Evolutionary conservation across 1,284 basidiomycete species (phyloP), one percentile per base, ranked within the genome.

Genomic region (Melampsora larici-populina): DNA sequence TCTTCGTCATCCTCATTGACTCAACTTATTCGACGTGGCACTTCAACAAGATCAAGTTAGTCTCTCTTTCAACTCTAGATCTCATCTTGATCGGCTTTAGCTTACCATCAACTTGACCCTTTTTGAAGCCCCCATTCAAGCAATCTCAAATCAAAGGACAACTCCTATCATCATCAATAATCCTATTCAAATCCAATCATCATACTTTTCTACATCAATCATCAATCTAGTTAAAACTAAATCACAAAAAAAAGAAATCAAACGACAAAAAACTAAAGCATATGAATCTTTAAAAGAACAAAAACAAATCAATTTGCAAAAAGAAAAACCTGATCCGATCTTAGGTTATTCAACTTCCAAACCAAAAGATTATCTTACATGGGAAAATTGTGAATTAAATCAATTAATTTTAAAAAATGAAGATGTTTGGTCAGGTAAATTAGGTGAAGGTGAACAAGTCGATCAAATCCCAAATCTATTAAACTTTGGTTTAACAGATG

Each of bases 401-500:
- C 65, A 69, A 60, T 46, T 77, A n/a, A 69, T 77, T 18, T 13
- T 75, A 24, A 75, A 75, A 21, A 75, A 75, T 31, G 64, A 75
- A 40, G 72, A 75, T 36, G 72, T 75, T 26, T 75, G 72, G 72
- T 48, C 64, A 8, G 72, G 72, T 15, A 31, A 24, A 24, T 63
- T 73, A 62, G 46, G 15, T 46, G 1, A 1, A 31, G 15, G 31
- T 64, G 24, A 17, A 62, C 1, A 62, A 8, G 29, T 11, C 15
- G 60, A 60, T 60, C 55, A 24, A 24, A 18, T n/a, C 17, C 48
- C 26, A 9, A 49, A 63, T 8, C 21, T 77, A 21, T 40, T 77
- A 11, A 77, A 77, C 58, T 77, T 77, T 51, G 74, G 66, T 29
- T 43, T 77, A 49, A 67, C 64, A 31, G 63, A 67, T 26, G 31